Base-by-base conservation (phyloP, 306 rosid species). In the Lagenaria siceraria region DNA sequence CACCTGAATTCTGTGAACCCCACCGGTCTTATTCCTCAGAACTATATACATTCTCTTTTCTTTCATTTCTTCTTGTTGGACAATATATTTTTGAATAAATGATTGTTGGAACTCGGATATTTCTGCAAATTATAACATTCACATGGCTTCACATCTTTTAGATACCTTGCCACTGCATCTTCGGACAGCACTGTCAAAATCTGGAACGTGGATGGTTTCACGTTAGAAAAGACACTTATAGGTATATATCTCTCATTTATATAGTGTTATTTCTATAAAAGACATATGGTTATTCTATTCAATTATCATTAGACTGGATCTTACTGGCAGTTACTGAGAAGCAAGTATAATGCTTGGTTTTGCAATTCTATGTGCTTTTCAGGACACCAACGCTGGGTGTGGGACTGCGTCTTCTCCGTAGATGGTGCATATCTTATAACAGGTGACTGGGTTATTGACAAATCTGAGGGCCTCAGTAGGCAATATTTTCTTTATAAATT, bases 351-450 rank as follows among this genome's bases (percentile, higher is more conserved):
- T 73, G 53, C 24, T 76, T 84, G 76, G 42, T 52, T 85, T 76
- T 66, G 19, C 64, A 54, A 27, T 79, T 80, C 60, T 17, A 21
- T 71, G 42, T 81, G 76, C 85, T 46, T 85, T 52, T 78, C 84
- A 96, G 99, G 99, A 77, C 98, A 96, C 81, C 85, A 81, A 68
- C 93, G 97, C 70, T 96, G 99, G 99, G 99, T 96, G 35, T 92
- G 99, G 99, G 99, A 96, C 79, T 96, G 99, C 84, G 99, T 96
- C 63, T 96, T 96, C 90, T 96, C 99, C 6, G 98, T 90, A 14
- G 99, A 92, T 55, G 99, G 99, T 77, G 98, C 99, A 79, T 96
- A 89, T 84, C 97, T 96, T 80, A 92, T 96, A 74, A 96, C 99
- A 86, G 99, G 98, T 91, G 83, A 80, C 36, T 38, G 55, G 33